phyloP scores from a whole-genome alignment of 345 rosid genomes.

The Arabidopsis arenosa region DNA sequence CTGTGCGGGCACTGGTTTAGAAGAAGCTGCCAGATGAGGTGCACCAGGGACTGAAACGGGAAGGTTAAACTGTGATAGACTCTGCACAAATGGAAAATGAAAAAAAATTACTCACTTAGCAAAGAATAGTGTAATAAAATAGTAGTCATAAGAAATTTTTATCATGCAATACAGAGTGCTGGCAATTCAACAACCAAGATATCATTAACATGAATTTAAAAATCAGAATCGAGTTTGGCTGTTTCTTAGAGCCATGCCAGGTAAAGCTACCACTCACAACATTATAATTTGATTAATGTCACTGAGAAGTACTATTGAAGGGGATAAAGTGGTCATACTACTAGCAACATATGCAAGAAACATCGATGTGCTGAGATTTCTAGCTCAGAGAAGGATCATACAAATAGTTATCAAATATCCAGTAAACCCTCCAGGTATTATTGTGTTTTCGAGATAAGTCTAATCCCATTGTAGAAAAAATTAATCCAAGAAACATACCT shows the following conservation, averaged over 20 bases:
- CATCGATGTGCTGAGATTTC: conserved; percentile 7
- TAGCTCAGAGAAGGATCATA: conserved; percentile 16
- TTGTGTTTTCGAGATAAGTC: not conserved
- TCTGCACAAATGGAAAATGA: conserved; percentile 63
- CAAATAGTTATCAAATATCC: conserved; percentile 23
- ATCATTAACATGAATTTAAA: conserved; percentile 16
- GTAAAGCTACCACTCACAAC: conserved; percentile 16
- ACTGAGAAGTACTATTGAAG: conserved; percentile 4
- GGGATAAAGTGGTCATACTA: conserved; percentile 17
- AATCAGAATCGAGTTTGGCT: conserved; percentile 10
- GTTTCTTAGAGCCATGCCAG: conserved; percentile 22
- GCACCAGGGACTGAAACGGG: conserved; percentile 88
- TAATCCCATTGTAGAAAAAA: not conserved
- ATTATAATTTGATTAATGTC: not conserved
- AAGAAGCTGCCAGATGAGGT: conserved; percentile 64
- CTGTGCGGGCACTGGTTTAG: conserved; percentile 58
- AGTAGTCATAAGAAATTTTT: not conserved
- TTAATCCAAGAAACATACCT: conserved; percentile 54
- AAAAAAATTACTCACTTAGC: conserved; percentile 39
- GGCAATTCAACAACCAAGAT: conserved; percentile 4
- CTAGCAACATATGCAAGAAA: conserved; percentile 25
- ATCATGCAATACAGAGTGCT: conserved; percentile 21
- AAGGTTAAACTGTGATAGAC: conserved; percentile 97
- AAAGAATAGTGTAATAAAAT: conserved; percentile 4
- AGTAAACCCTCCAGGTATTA: conserved; percentile 18